Evolutionary conservation across 345 rosid species (phyloP), one percentile per base, ranked within the genome.

Genomic region (Gossypium mustelinum): DNA sequence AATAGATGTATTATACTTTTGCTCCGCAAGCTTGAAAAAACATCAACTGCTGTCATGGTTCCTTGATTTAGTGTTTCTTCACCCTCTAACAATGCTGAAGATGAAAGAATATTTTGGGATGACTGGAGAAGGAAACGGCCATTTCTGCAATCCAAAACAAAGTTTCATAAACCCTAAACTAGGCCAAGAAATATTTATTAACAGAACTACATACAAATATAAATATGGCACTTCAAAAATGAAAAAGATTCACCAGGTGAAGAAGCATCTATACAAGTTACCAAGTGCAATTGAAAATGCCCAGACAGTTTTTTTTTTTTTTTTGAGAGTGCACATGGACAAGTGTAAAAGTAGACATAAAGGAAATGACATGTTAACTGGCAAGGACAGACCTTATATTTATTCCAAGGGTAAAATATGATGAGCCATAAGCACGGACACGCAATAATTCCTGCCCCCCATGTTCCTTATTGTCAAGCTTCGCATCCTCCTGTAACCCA

Each of bases 61-160:
- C 95, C 98, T 81, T 90, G 98, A 80, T 92, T 96, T 80, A 96
- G 83, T 50, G 92, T 94, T 83, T 96, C 99, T 85, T 93, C 99
- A 82, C 82, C 90, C 60, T 96, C 99, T 51, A 60, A 73, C 81
- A 92, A 76, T 45, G 80, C 84, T 71, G 90, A 78, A 34, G 88
- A 82, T 14, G 80, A 68, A 72, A 93, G 87, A 70, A 88, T 85
- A 85, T 87, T 90, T 79, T 84, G 90, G 63, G 94, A 86, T 62
- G 91, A 87, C 52, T 84, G 88, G 68, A 96, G 93, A 82, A 85
- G 88, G 82, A 96, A 96, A 57, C 87, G 87, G 41, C 99, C 98
- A 82, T 88, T 90, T 88, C 99, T 96, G 88, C 84, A 84, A 82
- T 58, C 72, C 50, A 77, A 74, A 72, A 74, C 14, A 29, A 44